A percentile compares a stretch with the other conserved stretches of the same genome.
Evolutionary conservation across 805 yeast genomes (phyloP).

Genomic region (Candida nitratophila): DNA sequence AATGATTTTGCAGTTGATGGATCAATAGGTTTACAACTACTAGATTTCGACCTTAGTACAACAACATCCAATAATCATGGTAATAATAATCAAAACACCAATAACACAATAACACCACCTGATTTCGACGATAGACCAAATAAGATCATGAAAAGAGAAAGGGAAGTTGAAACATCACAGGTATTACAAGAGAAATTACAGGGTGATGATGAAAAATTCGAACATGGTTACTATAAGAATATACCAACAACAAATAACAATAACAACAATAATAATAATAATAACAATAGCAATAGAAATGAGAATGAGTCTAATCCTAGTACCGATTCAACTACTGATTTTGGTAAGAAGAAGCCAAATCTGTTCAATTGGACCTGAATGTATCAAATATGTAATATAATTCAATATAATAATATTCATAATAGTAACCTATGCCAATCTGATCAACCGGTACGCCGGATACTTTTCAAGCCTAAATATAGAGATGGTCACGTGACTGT

Average conservation of each 20-base stretch:
- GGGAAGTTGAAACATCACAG: not conserved
- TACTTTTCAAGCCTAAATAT: no score
- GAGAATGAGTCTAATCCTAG: no score
- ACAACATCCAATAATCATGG: not conserved
- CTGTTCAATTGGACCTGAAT: not conserved
- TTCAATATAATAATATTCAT: not conserved
- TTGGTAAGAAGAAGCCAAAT: not conserved
- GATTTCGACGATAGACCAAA: not conserved
- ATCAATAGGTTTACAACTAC: constrained; percentile 64
- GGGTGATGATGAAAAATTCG: not conserved
- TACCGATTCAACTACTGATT: no score
- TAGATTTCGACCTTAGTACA: constrained; percentile 36
- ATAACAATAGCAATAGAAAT: no score
- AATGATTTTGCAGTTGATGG: constrained; percentile 75
- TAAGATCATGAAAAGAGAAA: not conserved
- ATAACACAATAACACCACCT: no score
- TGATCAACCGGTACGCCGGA: no score
- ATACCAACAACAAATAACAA: no score
- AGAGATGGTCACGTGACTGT: no score
- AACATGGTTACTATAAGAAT: not conserved
- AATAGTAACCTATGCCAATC: no score
- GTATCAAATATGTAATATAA: not conserved
- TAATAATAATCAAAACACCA: no score
- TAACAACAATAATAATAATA: no score
- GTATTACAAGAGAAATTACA: no score